Evolutionary conservation across 2,329 filamentous ascomycete genomes (phyloP).

Genomic region (Seiridium cupressi): DNA sequence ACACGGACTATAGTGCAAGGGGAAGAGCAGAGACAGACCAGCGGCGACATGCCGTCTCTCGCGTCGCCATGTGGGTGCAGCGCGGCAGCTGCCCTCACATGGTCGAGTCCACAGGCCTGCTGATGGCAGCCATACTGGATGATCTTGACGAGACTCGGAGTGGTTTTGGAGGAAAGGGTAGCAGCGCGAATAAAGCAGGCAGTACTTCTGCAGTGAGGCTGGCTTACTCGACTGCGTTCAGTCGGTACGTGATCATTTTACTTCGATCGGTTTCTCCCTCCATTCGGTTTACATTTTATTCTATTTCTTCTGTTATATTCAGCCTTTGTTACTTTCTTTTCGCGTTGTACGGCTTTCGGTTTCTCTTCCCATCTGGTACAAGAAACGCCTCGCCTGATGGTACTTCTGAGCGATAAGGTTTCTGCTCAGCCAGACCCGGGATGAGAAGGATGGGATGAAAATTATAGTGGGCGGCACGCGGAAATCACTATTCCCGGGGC

Average conservation of each 20-base stretch:
- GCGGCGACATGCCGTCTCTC: conserved; percentile 51
- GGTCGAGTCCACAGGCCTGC: conserved; percentile 73
- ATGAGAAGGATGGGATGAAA: too few relatives aligned
- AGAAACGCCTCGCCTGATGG: too few relatives aligned
- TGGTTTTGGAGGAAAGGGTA: not conserved
- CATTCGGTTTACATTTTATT: not conserved
- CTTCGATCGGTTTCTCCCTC: too few relatives aligned
- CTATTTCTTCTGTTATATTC: not conserved
- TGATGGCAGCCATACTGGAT: conserved; percentile 67
- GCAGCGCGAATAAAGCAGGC: conserved; percentile 26
- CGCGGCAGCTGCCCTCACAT: conserved; percentile 74
- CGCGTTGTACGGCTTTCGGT: not conserved
- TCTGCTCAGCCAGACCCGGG: too few relatives aligned
- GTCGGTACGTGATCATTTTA: conserved; percentile 52
- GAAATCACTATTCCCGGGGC: too few relatives aligned
- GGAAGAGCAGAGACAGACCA: conserved; percentile 7
- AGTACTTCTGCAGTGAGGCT: conserved; percentile 62
- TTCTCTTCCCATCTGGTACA: too few relatives aligned
- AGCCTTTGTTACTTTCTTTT: not conserved
- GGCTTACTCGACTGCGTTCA: conserved; percentile 73
- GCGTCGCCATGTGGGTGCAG: conserved; percentile 68
- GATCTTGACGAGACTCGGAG: conserved; percentile 44
- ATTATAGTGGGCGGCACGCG: too few relatives aligned
- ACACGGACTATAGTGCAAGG: not conserved
- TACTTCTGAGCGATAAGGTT: too few relatives aligned